Evolutionary conservation across 2,329 filamentous ascomycete species (phyloP).

Genomic region (Microdochium paspali): DNA sequence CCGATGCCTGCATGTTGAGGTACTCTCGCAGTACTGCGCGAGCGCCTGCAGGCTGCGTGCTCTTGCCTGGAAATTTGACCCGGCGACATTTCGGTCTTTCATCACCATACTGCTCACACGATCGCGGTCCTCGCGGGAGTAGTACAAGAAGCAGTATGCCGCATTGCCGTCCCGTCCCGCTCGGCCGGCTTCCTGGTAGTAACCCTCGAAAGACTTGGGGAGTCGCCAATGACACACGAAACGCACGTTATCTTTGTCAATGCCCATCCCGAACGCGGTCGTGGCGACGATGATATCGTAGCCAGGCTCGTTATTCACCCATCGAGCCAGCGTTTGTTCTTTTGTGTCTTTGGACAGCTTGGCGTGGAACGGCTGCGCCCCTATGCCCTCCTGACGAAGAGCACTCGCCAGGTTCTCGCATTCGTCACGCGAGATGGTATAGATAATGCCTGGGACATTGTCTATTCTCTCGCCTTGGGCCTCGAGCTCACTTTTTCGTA

Average conservation of each 20-base stretch:
- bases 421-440: conserved; percentile 65
- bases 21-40: conserved; percentile 74
- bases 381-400: conserved; percentile 59
- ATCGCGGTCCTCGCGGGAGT: conserved; percentile 78
- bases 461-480: conserved; percentile 44
- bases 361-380: conserved; percentile 65
- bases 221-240: conserved; percentile 94
- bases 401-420: conserved; percentile 62
- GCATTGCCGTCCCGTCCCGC: conserved; percentile 86
- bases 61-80: conserved; percentile 37
- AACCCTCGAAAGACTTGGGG: conserved; percentile 89
- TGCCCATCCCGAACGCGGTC: conserved; percentile 95
- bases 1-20: conserved; percentile 62
- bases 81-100: conserved; percentile 33
- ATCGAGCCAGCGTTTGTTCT: conserved; percentile 59
- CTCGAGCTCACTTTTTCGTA: conserved; percentile 50
- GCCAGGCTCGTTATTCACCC: conserved; percentile 63
- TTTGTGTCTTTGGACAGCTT: conserved; percentile 59
- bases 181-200: conserved; percentile 90
- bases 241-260: conserved; percentile 89
- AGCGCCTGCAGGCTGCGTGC: conserved; percentile 58
- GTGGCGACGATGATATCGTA: conserved; percentile 94
- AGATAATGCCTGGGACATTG: conserved; percentile 69
- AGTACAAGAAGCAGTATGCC: conserved; percentile 81
- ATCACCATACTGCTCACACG: conserved; percentile 52